Percentiles rank a stretch among this genome's conserved stretches.
Evolutionary conservation across 495 filamentous ascomycete species (phyloP).

Genomic region (Collariella sp.): DNA sequence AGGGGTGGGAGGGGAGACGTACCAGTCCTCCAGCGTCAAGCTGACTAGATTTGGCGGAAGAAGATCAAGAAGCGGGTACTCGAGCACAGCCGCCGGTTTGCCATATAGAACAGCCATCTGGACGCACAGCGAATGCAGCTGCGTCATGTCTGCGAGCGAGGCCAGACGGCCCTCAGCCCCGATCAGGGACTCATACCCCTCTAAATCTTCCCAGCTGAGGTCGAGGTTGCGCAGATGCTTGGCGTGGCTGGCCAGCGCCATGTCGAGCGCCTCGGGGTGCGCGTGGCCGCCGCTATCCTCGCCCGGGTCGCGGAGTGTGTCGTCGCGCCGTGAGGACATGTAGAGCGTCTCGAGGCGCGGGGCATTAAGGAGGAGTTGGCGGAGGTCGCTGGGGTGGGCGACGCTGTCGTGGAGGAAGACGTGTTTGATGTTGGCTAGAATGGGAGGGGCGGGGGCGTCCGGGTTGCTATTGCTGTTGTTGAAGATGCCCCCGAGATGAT

Average conservation of each 20-base stretch:
- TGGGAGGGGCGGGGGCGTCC: neutral
- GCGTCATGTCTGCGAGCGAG: constrained; percentile 12
- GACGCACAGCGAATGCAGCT: constrained; percentile 22
- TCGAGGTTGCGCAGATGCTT: constrained; percentile 25
- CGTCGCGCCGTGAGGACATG: constrained; percentile 20
- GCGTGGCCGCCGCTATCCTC: neutral
- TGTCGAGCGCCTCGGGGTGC: constrained; percentile 21
- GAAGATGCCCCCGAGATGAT: neutral
- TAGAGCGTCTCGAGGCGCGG: constrained; percentile 27
- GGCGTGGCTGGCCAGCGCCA: constrained; percentile 16
- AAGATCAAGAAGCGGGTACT: constrained; percentile 17
- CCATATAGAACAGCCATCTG: constrained; percentile 25
- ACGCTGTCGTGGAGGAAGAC: constrained; percentile 27
- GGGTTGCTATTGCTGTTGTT: too few relatives aligned
- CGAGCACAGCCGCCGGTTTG: neutral
- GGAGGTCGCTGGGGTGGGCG: constrained; percentile 19
- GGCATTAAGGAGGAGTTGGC: constrained; percentile 21
- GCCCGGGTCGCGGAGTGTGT: neutral
- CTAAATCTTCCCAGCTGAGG: constrained; percentile 20
- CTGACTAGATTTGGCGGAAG: constrained; percentile 27
- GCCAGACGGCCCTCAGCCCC: constrained; percentile 24
- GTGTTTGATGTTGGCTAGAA: constrained; percentile 14
- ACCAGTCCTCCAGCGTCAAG: constrained; percentile 27
- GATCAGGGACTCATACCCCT: constrained; percentile 14
- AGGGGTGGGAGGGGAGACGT: too few relatives aligned